These are phyloP conservation scores for Trichoderma sp. DNA, from an alignment of 2,329 filamentous ascomycete species.

Conservation along the genomic window DNA sequence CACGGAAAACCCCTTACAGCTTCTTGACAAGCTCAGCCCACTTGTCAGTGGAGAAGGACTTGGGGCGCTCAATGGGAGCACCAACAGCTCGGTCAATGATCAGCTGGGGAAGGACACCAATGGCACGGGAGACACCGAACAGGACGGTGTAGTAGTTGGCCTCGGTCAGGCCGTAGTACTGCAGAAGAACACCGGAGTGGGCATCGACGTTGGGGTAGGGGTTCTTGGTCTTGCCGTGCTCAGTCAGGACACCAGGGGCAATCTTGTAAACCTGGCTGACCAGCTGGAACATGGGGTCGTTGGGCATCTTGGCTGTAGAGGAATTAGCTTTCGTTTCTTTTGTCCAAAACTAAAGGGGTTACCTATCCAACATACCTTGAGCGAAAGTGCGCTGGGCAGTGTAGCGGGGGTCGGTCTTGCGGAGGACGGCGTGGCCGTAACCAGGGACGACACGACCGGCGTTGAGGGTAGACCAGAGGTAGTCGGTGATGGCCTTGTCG, in stretches of 20 bases:
- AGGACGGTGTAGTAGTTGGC: conserved; percentile 99
- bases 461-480: conserved; percentile 98
- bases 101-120: conserved; percentile 97
- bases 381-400: conserved; percentile 97
- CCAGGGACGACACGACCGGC: conserved; percentile 93
- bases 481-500: conserved; percentile 95
- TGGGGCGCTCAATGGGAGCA: conserved; percentile 96
- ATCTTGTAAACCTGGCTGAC: conserved; percentile 99
- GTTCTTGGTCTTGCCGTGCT: conserved; percentile 99
- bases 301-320: conserved; percentile 72
- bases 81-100: conserved; percentile 99
- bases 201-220: conserved; percentile 98
- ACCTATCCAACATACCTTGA: conserved; percentile 50
- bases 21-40: conserved; percentile 93
- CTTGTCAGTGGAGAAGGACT: conserved; percentile 97
- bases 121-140: conserved; percentile 96
- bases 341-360: neutral
- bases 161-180: conserved; percentile 99
- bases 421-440: conserved; percentile 97
- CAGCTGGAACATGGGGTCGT: conserved; percentile 99
- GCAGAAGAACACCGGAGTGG: conserved; percentile 97
- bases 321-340: conserved; percentile 34
- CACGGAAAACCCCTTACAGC: conserved; percentile 61
- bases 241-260: conserved; percentile 91
- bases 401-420: conserved; percentile 99